Conservation (phyloP, 805 yeast species). For the Priceomyces fermenticarens region DNA sequence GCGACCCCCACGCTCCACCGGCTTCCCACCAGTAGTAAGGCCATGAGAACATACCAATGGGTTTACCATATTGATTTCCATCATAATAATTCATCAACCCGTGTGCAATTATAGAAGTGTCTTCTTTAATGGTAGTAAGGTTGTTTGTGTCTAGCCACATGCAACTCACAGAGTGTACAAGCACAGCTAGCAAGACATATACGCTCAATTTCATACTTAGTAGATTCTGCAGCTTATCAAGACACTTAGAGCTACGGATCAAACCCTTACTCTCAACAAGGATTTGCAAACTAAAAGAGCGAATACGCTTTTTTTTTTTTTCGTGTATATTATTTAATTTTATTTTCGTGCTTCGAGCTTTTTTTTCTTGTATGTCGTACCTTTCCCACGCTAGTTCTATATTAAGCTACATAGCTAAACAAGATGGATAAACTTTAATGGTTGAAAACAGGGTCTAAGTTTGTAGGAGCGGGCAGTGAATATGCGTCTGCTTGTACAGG, state of each 20-base stretch:
- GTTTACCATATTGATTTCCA: constrained; percentile 65
- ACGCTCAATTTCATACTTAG: constrained; percentile 5
- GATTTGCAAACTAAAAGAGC: not conserved
- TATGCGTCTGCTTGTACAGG: no score
- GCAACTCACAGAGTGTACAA: constrained; percentile 11
- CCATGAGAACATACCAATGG: constrained; percentile 79
- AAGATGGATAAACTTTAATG: constrained; percentile 3
- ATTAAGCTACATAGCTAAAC: constrained; percentile 1
- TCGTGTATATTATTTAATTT: no score
- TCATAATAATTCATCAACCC: constrained; percentile 84
- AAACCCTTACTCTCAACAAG: constrained; percentile 1
- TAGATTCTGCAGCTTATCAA: not conserved
- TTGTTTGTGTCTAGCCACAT: constrained; percentile 37
- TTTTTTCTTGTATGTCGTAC: not conserved
- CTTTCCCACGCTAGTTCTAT: not conserved
- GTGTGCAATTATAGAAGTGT: constrained; percentile 56
- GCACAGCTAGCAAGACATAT: constrained; percentile 3
- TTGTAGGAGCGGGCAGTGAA: constrained; percentile 5
- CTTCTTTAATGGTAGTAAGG: constrained; percentile 47
- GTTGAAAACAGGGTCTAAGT: constrained; percentile 20
- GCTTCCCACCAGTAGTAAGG: constrained; percentile 99
- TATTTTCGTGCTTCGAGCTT: no score
- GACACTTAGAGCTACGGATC: constrained; percentile 1
- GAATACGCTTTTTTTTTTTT: not conserved
- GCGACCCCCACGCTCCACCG: constrained; percentile 90